Conservation (phyloP, 163 green algal genomes). For the Trebouxiophyceae sp. region DNA sequence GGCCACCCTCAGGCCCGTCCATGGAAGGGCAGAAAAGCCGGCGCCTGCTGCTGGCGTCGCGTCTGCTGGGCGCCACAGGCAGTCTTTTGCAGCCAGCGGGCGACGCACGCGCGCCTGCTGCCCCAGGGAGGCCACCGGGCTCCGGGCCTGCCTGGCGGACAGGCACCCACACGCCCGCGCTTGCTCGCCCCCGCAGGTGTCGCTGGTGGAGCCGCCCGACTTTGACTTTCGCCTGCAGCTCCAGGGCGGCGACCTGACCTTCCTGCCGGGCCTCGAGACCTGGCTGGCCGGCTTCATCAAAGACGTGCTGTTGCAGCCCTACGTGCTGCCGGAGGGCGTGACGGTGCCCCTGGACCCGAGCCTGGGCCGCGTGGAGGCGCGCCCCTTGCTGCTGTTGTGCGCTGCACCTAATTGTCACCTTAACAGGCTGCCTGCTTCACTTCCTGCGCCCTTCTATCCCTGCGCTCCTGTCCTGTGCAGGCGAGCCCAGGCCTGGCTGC, state of each 20-base stretch:
- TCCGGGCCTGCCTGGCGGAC: too few species aligned
- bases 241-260: slow-evolving; percentile 19
- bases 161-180: too few species aligned
- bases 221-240: slow-evolving; percentile 25
- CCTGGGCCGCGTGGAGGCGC: too few species aligned
- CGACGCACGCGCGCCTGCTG: too few species aligned
- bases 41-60: too few species aligned
- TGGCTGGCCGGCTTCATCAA: slow-evolving; percentile 29
- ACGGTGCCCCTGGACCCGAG: slow-evolving; percentile 13
- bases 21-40: too few species aligned
- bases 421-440: not conserved
- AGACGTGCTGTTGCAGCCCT: slow-evolving; percentile 17
- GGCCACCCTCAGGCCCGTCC: too few species aligned
- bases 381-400: too few species aligned
- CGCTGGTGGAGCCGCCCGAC: slow-evolving; percentile 23
- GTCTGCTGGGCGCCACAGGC: too few species aligned
- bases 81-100: too few species aligned
- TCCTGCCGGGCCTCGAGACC: slow-evolving; percentile 40
- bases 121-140: too few species aligned
- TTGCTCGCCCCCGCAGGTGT: slow-evolving; percentile 17
- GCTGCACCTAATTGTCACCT: not conserved
- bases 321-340: slow-evolving; percentile 27
- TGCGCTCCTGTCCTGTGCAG: not conserved
- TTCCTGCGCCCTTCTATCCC: not conserved
- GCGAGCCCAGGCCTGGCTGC: not conserved